A percentile compares a stretch with the other conserved stretches of the same genome.
Evolutionary conservation across 1,284 basidiomycete species (phyloP).

Genomic region (Kwoniella shivajii): DNA sequence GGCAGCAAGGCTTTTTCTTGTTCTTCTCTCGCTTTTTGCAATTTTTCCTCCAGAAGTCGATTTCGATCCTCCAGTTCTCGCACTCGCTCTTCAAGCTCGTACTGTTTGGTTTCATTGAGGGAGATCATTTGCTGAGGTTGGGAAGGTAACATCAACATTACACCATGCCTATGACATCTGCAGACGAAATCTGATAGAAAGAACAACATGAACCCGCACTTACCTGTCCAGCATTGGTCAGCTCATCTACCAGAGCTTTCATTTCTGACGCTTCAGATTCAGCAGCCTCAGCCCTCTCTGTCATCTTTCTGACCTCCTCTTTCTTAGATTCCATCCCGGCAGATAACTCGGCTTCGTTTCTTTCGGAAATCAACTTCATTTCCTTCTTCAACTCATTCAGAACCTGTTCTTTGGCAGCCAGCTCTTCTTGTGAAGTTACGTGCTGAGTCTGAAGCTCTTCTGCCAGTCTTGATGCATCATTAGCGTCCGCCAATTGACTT

Average conservation of each 20-base stretch:
- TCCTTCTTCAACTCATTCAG: constrained; percentile 45
- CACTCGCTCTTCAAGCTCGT: constrained; percentile 74
- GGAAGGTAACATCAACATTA: not conserved
- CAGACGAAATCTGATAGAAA: not conserved
- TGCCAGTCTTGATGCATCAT: constrained; percentile 36
- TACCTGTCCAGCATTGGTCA: constrained; percentile 50
- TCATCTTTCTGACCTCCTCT: constrained; percentile 46
- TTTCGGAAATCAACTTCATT: constrained; percentile 43
- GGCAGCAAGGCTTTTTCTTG: constrained; percentile 17
- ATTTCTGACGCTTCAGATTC: constrained; percentile 39
- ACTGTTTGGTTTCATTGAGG: constrained; percentile 78
- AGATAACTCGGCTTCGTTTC: constrained; percentile 46
- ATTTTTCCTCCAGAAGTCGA: constrained; percentile 36
- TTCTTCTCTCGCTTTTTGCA: constrained; percentile 36
- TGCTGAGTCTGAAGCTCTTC: constrained; percentile 44
- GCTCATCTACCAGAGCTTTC: constrained; percentile 48
- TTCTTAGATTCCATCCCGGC: constrained; percentile 54
- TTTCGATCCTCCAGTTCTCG: constrained; percentile 62
- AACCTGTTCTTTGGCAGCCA: constrained; percentile 37
- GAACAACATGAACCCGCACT: constrained; percentile 13
- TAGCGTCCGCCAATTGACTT: constrained; percentile 43
- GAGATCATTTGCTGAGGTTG: constrained; percentile 77
- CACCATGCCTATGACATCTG: not conserved
- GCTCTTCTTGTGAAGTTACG: constrained; percentile 27
- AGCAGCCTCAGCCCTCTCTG: constrained; percentile 44